phyloP scores from a whole-genome alignment of 2,329 filamentous ascomycete species.

The Ascochyta viciae-villosae region DNA sequence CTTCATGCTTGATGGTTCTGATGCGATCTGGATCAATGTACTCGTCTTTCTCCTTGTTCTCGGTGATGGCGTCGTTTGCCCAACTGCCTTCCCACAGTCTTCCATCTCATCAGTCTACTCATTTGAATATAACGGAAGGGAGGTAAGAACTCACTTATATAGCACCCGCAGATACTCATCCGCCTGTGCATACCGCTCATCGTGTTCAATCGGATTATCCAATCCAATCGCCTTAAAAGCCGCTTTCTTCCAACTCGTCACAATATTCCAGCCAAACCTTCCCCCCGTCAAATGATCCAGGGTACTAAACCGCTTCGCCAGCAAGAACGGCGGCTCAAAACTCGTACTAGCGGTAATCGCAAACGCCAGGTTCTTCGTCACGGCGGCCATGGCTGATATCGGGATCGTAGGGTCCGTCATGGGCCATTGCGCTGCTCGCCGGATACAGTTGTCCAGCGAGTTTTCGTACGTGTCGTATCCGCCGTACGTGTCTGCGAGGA shows the following conservation, averaged over 20 bases:
- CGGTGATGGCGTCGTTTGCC: slow-evolving; percentile 63
- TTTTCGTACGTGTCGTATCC: slow-evolving; percentile 69
- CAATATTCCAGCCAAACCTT: slow-evolving; percentile 71
- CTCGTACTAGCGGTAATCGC: slow-evolving; percentile 69
- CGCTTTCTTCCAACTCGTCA: slow-evolving; percentile 68
- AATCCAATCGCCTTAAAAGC: slow-evolving; percentile 69
- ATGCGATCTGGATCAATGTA: slow-evolving; percentile 67
- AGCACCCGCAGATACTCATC: slow-evolving; percentile 73
- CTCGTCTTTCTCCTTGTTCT: slow-evolving; percentile 61
- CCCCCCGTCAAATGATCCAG: slow-evolving; percentile 68
- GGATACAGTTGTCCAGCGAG: slow-evolving; percentile 66
- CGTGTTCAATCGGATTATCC: slow-evolving; percentile 65
- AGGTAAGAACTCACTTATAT: slow-evolving; percentile 59
- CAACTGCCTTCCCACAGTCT: slow-evolving; percentile 63
- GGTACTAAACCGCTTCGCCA: slow-evolving; percentile 68
- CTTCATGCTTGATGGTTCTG: slow-evolving; percentile 66
- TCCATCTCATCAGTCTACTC: background rate
- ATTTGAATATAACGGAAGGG: too few relatives aligned
- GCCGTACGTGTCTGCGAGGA: slow-evolving; percentile 71
- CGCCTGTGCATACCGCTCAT: slow-evolving; percentile 70
- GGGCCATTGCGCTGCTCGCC: slow-evolving; percentile 69
- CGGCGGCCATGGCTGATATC: slow-evolving; percentile 69
- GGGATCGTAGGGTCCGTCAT: slow-evolving; percentile 68
- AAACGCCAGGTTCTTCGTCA: slow-evolving; percentile 69
- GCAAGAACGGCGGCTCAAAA: slow-evolving; percentile 67